Percentiles rank a stretch among this genome's conserved stretches.
Conservation (phyloP, 768 basidiomycete species). For the Lanmaoa rubissima region DNA sequence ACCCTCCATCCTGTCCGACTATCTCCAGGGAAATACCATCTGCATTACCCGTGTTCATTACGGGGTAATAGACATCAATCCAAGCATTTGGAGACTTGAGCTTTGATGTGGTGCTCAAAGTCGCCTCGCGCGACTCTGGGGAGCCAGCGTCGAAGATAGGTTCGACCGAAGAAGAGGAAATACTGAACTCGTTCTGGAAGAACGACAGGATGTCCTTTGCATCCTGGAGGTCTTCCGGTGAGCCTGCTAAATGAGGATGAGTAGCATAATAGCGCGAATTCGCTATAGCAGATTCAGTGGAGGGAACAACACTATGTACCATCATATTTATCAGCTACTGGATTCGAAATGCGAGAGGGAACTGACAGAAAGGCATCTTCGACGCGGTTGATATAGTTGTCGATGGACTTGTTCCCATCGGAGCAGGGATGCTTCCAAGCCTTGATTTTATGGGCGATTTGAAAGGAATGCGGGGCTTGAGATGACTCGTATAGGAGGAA, state of each 20-base stretch:
- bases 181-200: slow-evolving; percentile 65
- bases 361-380: slow-evolving; percentile 39
- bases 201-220: slow-evolving; percentile 65
- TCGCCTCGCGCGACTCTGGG: slow-evolving; percentile 61
- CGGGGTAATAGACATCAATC: slow-evolving; percentile 87
- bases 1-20: slow-evolving; percentile 50
- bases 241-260: slow-evolving; percentile 73
- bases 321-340: not conserved
- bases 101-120: slow-evolving; percentile 49
- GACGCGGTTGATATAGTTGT: slow-evolving; percentile 13
- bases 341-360: not conserved
- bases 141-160: slow-evolving; percentile 76
- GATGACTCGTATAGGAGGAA: slow-evolving; percentile 12
- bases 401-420: slow-evolving; percentile 2
- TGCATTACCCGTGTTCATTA: slow-evolving; percentile 68
- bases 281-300: slow-evolving; percentile 52
- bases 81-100: slow-evolving; percentile 60
- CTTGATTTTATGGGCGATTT: slow-evolving; percentile 1
- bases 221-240: slow-evolving; percentile 55
- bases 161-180: slow-evolving; percentile 36
- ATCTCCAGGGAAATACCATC: slow-evolving; percentile 67
- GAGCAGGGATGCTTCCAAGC: slow-evolving; percentile 11
- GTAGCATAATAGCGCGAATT: slow-evolving; percentile 59
- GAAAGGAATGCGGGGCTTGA: not conserved
- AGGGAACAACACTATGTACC: slow-evolving; percentile 50